Base-by-base conservation (phyloP, 2,329 filamentous ascomycete species). In the Aspergillus alliaceus region DNA sequence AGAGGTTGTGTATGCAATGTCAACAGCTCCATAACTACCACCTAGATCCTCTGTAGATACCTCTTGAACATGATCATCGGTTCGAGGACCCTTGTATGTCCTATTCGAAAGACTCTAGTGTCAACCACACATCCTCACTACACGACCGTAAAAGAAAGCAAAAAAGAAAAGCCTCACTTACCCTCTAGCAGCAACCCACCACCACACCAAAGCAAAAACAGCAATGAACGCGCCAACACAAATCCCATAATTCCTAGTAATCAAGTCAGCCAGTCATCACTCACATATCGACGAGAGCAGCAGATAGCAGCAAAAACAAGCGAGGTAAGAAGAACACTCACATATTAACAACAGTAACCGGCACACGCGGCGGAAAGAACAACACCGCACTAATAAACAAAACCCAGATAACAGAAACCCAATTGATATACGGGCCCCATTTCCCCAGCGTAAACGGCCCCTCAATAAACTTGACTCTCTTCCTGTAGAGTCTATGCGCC, bases 311-410 rank as follows among this genome's bases (percentile, higher is more conserved):
- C n/a, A n/a, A n/a, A n/a, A n/a, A n/a, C n/a, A n/a, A n/a, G n/a
- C n/a, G n/a, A n/a, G n/a, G n/a, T n/a, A 27, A 50, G 7, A n/a
- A 29, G 5, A 1, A 11, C 24, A 55, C 71, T 62, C 64, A 78
- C 79, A 83, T 82, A 66, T 82, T 83, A 51, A 72, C 66, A 4
- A 65, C 62, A 4, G 80, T 83, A 9, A 82, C 73, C 8, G 81
- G 81, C 46, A 74, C 71, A 9, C 69, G 69, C 1, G 79, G 75
- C 7, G 81, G 81, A 68, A 82, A 82, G 63, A 83, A 84, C 18
- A 88, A 72, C n/a, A 87, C 79, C 9, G 82, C 75, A 63, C 83
- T 86, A 61, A 88, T 87, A 65, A 87, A 86, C 25, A 80, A 61
- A 3, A 87, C 84, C 86, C 86, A 88, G 3, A 73, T 69, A n/a